Base-by-base conservation (phyloP, 768 basidiomycete species). In the Gelatoporia subvermispora region DNA sequence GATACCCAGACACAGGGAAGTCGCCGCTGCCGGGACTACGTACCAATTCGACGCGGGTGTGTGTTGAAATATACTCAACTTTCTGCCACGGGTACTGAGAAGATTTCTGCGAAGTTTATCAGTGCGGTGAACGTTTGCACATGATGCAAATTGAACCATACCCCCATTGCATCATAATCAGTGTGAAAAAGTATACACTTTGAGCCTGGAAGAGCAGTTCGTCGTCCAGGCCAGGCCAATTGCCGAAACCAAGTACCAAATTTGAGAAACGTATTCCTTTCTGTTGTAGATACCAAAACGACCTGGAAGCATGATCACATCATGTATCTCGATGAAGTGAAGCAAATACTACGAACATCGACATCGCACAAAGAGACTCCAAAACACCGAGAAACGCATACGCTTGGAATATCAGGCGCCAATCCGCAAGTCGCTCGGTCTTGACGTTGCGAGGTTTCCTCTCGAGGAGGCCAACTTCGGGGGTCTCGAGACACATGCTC, bases 81-180 rank as follows among this genome's bases (percentile, higher is more conserved):
- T 69, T 18, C 80, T 72, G 2, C 76, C 74, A 13, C 81, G 74
- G 1, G 77, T 76, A 1, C 78, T 66, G 15, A 82, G 66, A 11
- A 82, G 65, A 53, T 79, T 81, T 31, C 46, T 47, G 46, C 8
- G 7, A 25, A 13, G 13, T 5, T 13, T 7, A 31, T 31, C 28
- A 13, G 16, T 3, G 10, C 25, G 23, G 34, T 20, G 9, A n/a
- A n/a, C 4, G 21, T 25, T 9, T 11, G 4, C 4, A 15, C 5
- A 11, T 21, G 4, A n/a, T 13, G 23, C 21, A 4, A 17, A 24
- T 4, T 31, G 28, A 31, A 13, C 13, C 46, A 8, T 34, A 47
- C 46, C 75, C 76, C 73, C 73, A 79, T 64, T 81, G 81, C 77
- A 80, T 80, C 34, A 78, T 63, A 34, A 82, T 72, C 8, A 82